A percentile compares a stretch with the other conserved stretches of the same genome.
phyloP scores from a whole-genome alignment of 306 rosid species.

The Acmispon strigosus region DNA sequence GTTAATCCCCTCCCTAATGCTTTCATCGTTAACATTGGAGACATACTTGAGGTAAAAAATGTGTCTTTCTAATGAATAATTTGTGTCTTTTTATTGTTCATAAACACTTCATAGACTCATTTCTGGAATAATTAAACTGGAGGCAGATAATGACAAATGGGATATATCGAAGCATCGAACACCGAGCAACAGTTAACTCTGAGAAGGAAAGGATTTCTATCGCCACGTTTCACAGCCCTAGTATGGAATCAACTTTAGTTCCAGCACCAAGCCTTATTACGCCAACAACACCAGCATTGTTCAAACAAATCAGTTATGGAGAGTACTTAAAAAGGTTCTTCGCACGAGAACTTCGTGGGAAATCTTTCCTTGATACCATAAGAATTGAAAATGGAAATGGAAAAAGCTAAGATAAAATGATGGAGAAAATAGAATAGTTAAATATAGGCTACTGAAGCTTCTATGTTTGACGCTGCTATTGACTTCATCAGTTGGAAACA shows the following conservation, averaged over 20 bases:
- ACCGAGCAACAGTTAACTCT: slow-evolving; percentile 30
- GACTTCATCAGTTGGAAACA: no score
- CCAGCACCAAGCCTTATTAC: slow-evolving; percentile 39
- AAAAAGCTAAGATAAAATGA: background rate
- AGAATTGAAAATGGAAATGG: background rate
- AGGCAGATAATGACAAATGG: slow-evolving; percentile 38
- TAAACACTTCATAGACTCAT: no score
- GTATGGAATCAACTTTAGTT: slow-evolving; percentile 13
- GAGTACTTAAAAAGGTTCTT: slow-evolving; percentile 17
- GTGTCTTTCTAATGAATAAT: no score
- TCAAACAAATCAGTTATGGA: background rate
- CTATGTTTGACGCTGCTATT: no score
- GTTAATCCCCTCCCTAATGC: slow-evolving; percentile 29
- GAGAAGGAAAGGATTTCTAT: slow-evolving; percentile 39
- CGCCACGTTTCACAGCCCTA: slow-evolving; percentile 31
- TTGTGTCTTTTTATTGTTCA: no score
- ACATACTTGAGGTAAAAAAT: background rate
- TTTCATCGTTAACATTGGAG: slow-evolving; percentile 27
- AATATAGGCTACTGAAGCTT: no score
- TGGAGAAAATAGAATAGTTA: no score
- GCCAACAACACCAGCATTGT: slow-evolving; percentile 20
- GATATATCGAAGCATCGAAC: slow-evolving; percentile 30
- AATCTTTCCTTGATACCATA: slow-evolving; percentile 22
- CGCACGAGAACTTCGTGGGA: slow-evolving; percentile 20
- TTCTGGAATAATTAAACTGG: no score